These are phyloP conservation scores for Vitellaria paradoxa DNA, from an alignment of 179 eudicot species.

Conservation along the genomic window DNA sequence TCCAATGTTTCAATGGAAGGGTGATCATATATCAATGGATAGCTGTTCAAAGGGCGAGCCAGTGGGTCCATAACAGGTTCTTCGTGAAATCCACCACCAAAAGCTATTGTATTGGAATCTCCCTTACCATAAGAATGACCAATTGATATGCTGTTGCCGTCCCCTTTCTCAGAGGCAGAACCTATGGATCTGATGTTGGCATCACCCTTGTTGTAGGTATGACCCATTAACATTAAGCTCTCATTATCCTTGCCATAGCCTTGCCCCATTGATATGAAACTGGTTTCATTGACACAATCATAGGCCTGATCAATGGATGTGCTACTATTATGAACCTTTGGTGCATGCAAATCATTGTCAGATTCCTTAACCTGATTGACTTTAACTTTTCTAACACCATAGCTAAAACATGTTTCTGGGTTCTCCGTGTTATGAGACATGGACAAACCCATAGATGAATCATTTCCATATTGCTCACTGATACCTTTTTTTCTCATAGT, in stretches of 20 bases:
- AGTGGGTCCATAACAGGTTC: constrained; percentile 31
- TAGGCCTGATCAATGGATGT: constrained; percentile 12
- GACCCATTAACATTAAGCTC: constrained; percentile 21
- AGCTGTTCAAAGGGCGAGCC: constrained; percentile 32
- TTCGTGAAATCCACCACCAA: constrained; percentile 34
- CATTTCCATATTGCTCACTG: constrained; percentile 28
- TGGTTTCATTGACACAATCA: constrained; percentile 20
- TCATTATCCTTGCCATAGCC: constrained; percentile 25
- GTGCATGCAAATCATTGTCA: constrained; percentile 22
- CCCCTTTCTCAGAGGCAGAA: constrained; percentile 21
- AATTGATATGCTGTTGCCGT: constrained; percentile 24
- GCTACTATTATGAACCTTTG: constrained; percentile 15
- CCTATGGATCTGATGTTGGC: constrained; percentile 21
- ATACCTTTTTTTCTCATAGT: constrained; percentile 20
- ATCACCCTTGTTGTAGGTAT: constrained; percentile 28
- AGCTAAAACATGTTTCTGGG: constrained; percentile 31
- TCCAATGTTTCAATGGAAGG: constrained; percentile 32
- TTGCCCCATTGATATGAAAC: constrained; percentile 28
- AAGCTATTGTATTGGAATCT: constrained; percentile 30
- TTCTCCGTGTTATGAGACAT: constrained; percentile 32
- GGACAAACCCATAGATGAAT: constrained; percentile 37
- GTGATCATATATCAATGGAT: constrained; percentile 33
- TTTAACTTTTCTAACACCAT: constrained; percentile 43
- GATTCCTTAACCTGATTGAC: constrained; percentile 46
- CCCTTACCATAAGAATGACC: constrained; percentile 30